phyloP scores from a whole-genome alignment of 140 eudicot species.

The Bidens hawaiensis region DNA sequence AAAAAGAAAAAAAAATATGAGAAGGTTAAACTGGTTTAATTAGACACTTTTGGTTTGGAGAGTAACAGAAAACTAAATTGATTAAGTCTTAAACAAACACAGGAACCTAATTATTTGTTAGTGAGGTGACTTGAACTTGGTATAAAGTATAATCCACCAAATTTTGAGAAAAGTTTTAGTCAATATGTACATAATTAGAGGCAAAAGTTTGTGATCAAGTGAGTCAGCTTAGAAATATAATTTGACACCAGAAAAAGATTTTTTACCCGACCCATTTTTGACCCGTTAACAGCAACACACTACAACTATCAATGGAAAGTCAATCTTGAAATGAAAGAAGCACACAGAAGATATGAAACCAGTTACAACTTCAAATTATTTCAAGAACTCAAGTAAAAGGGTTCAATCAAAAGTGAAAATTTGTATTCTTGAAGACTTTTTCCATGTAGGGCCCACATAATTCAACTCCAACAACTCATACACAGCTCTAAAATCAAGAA shows the following conservation, averaged over 20 bases:
- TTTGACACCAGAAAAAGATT: neutral
- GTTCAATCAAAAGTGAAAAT: neutral
- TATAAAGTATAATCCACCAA: no score
- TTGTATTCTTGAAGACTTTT: neutral
- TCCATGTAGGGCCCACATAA: conserved; percentile 29
- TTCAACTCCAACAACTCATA: conserved; percentile 15
- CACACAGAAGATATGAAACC: neutral
- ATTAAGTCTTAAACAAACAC: neutral
- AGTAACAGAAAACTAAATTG: neutral
- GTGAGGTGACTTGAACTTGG: neutral
- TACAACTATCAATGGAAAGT: no score
- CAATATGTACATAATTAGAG: no score
- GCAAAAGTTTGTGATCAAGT: no score
- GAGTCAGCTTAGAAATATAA: neutral
- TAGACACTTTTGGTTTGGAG: neutral
- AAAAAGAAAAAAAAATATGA: neutral
- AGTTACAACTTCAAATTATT: neutral
- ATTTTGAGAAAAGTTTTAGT: no score
- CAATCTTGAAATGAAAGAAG: no score
- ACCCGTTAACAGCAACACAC: no score
- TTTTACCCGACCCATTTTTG: no score
- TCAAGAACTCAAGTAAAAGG: conserved; percentile 2
- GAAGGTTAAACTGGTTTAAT: neutral
- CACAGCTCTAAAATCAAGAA: conserved; percentile 16
- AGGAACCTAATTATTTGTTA: neutral